Conservation (phyloP, 345 rosid species). For the Erodium maritimum region DNA sequence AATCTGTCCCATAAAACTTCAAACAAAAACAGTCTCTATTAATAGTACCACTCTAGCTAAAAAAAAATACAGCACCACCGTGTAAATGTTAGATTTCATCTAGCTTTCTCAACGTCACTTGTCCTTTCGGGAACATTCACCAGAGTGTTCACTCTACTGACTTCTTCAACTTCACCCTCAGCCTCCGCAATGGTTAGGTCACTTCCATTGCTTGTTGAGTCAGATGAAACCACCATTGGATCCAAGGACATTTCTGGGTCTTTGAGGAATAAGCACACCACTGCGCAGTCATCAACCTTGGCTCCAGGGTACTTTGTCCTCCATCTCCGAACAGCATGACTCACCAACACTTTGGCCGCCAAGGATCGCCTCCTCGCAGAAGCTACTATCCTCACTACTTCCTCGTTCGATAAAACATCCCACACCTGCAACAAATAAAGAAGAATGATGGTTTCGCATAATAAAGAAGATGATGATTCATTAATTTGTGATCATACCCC, state of each 20-base stretch:
- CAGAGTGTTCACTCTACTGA: constrained; percentile 15
- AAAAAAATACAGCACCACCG: no score
- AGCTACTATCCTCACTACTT: constrained; percentile 61
- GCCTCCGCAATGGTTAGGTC: background rate
- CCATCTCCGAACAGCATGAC: constrained; percentile 61
- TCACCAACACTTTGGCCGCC: constrained; percentile 63
- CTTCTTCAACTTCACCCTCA: constrained; percentile 10
- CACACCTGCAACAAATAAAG: constrained; percentile 58
- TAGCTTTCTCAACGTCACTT: no score
- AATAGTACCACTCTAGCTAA: no score
- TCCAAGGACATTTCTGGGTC: constrained; percentile 18
- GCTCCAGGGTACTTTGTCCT: constrained; percentile 57
- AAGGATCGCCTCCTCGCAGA: constrained; percentile 37
- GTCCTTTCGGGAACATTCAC: constrained; percentile 16
- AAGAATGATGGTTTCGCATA: background rate
- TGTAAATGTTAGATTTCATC: no score
- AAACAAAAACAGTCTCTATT: no score
- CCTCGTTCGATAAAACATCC: constrained; percentile 76
- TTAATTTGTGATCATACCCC: constrained; percentile 33
- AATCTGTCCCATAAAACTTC: no score
- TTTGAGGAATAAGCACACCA: constrained; percentile 59
- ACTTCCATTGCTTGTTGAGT: constrained; percentile 3
- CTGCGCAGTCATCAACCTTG: constrained; percentile 76
- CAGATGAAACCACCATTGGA: constrained; percentile 15
- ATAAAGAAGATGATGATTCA: background rate